Evolutionary conservation across 495 filamentous ascomycete species (phyloP).

Genomic region (Tuber aestivum): DNA sequence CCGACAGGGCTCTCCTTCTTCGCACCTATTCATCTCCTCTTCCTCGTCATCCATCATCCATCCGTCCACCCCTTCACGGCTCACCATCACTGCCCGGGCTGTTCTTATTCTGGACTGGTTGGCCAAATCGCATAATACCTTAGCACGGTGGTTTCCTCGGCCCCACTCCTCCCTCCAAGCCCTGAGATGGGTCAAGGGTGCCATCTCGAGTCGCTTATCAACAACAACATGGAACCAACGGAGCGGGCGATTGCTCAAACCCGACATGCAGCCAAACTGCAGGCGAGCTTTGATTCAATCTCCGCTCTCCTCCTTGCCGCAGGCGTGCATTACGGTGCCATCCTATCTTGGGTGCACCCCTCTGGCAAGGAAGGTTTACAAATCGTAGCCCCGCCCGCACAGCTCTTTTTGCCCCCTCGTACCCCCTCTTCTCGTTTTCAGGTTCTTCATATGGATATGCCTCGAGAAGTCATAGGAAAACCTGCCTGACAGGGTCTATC

Average conservation of each 20-base stretch:
- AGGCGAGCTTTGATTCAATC: conserved; percentile 27
- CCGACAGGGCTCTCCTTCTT: background rate
- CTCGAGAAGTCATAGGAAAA: background rate
- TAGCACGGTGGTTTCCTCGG: background rate
- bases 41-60: background rate
- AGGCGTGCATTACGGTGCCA: background rate
- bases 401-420: background rate
- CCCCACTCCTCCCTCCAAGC: background rate
- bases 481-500: conserved; percentile 16
- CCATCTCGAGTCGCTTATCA: background rate
- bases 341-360: conserved; percentile 15
- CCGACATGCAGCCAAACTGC: conserved; percentile 27
- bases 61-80: background rate
- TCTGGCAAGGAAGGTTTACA: background rate
- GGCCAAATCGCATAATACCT: background rate
- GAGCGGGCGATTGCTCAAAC: conserved; percentile 20
- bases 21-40: background rate
- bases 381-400: background rate
- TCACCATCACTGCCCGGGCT: background rate
- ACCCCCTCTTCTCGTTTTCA: background rate
- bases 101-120: background rate
- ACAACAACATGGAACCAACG: conserved; percentile 4
- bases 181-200: background rate
- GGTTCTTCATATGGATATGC: background rate
- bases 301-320: conserved; percentile 13